These are phyloP conservation scores for Fusarium sp. DNA, from an alignment of 2,329 filamentous ascomycete genomes.

Conservation along the genomic window DNA sequence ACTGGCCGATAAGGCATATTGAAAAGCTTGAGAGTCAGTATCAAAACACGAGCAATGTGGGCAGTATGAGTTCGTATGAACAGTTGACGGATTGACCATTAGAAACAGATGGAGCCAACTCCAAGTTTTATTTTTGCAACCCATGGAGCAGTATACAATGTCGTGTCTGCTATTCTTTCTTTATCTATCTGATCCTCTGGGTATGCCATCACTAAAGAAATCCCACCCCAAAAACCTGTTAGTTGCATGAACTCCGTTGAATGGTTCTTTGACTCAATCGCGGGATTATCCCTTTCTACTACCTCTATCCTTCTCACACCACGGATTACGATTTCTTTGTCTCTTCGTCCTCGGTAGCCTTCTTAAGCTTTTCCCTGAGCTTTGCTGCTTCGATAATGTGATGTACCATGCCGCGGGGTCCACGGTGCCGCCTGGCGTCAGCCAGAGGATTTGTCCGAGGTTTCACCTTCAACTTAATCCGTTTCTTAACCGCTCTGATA, in stretches of 20 bases:
- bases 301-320: not conserved
- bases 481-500: not conserved
- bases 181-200: conserved; percentile 13
- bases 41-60: not conserved
- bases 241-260: not conserved
- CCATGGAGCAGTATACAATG: not conserved
- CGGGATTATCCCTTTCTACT: not conserved
- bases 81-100: not conserved
- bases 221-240: conserved; percentile 16
- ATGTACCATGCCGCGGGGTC: not conserved
- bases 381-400: not conserved
- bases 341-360: not conserved
- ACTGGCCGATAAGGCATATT: conserved; percentile 56
- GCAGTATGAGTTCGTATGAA: not conserved
- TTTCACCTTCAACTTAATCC: not conserved
- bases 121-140: not conserved
- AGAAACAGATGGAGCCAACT: not conserved
- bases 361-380: not conserved
- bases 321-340: not conserved
- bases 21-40: not conserved
- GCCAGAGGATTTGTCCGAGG: not conserved
- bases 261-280: not conserved
- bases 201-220: conserved; percentile 15
- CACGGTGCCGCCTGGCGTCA: not conserved
- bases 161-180: conserved; percentile 10